A percentile compares a stretch with the other conserved stretches of the same genome.
phyloP scores from a whole-genome alignment of 2,329 filamentous ascomycete species.

The Torrubiella hemipterigena region DNA sequence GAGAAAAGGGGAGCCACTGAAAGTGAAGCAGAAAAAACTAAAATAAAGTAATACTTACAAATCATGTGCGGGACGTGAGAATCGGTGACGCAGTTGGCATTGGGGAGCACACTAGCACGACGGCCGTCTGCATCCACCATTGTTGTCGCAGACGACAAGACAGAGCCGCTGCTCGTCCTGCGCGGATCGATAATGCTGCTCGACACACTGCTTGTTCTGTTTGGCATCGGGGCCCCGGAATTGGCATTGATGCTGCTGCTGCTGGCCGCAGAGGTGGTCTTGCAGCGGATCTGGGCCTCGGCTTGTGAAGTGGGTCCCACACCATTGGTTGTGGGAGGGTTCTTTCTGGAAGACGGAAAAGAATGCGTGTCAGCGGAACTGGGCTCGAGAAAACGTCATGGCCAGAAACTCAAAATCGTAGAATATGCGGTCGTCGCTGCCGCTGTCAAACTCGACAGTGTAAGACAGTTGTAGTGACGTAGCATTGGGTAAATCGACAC shows the following conservation, averaged over 20 bases:
- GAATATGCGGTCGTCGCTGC: too few species aligned
- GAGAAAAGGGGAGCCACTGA: too few species aligned
- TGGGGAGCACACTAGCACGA: too few species aligned
- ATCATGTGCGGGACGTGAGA: slow-evolving; percentile 34
- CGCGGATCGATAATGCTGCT: slow-evolving; percentile 24
- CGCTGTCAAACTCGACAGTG: too few species aligned
- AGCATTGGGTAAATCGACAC: too few species aligned
- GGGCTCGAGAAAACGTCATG: too few species aligned
- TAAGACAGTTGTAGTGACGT: too few species aligned
- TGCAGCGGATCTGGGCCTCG: slow-evolving; percentile 33
- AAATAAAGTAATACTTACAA: slow-evolving; percentile 25
- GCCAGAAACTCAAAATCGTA: too few species aligned
- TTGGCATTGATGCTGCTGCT: slow-evolving; percentile 2
- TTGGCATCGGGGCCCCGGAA: too few species aligned
- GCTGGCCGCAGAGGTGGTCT: slow-evolving; percentile 18
- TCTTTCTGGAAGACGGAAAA: slow-evolving; percentile 24
- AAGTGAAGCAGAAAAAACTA: slow-evolving; percentile 4
- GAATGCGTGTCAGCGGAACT: slow-evolving; percentile 11
- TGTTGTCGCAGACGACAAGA: slow-evolving; percentile 7
- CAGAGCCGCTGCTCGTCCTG: slow-evolving; percentile 20
- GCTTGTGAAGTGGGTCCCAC: slow-evolving; percentile 21
- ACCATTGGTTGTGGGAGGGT: slow-evolving; percentile 25
- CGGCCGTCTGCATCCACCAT: neutral
- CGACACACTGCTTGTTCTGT: too few species aligned
- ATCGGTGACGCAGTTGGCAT: slow-evolving; percentile 15